A percentile compares a stretch with the other conserved stretches of the same genome.
phyloP scores from a whole-genome alignment of 306 rosid genomes.

The Glycine latifolia region DNA sequence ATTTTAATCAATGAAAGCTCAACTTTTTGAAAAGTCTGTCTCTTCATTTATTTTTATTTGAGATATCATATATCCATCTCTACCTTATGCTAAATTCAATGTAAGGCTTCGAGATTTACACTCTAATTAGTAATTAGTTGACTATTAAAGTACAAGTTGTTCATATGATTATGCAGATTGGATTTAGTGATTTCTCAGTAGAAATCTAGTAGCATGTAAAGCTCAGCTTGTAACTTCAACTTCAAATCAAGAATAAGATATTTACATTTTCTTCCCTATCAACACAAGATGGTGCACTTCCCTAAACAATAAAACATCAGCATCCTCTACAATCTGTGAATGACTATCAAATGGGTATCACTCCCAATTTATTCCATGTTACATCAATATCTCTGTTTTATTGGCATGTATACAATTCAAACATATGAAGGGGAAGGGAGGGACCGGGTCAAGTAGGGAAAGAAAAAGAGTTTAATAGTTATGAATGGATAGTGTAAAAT shows the following conservation, averaged over 20 bases:
- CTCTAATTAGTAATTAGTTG: background rate
- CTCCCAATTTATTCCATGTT: background rate
- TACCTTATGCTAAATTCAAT: slow-evolving; percentile 7
- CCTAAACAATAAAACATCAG: background rate
- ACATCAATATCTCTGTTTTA: background rate
- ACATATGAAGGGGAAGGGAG: background rate
- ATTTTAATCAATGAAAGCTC: slow-evolving; percentile 17
- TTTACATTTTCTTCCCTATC: background rate
- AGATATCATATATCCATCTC: background rate
- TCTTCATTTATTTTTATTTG: background rate
- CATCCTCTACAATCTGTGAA: slow-evolving; percentile 1
- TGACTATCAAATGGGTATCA: background rate
- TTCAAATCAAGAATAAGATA: slow-evolving; percentile 5
- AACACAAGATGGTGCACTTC: slow-evolving; percentile 5
- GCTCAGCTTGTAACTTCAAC: background rate
- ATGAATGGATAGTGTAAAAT: too few relatives aligned
- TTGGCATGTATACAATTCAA: background rate
- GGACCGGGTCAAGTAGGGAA: background rate
- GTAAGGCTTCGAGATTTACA: background rate
- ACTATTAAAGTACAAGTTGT: background rate
- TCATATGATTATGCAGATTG: background rate
- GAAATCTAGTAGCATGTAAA: background rate
- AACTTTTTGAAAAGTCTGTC: slow-evolving; percentile 13
- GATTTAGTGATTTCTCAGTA: background rate
- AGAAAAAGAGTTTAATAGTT: background rate